Base-by-base conservation (phyloP, 768 basidiomycete genomes). In the Neoboletus brunneissimus region DNA sequence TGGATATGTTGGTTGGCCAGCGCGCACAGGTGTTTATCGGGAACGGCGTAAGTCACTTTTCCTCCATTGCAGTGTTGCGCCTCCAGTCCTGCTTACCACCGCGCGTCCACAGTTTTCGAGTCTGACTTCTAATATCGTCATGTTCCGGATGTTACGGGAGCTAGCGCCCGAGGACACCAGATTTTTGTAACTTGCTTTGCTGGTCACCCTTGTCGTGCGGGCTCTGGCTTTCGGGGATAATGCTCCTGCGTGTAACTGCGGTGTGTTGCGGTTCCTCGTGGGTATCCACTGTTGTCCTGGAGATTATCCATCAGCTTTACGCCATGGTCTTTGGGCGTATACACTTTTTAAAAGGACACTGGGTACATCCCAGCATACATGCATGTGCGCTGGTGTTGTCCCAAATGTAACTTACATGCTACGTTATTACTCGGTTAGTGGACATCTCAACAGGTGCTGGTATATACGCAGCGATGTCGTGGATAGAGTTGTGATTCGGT, bases 1-100 rank as follows among this genome's bases (percentile, higher is more conserved):
- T 85, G 63, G 88, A 89, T 68, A 88, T 88, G 86, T 74, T 84
- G 59, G 79, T 88, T 41, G 87, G 78, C 13, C 75, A 83, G 64
- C 71, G 83, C 50, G 86, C 86, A 1, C 80, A 86, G 61, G 76
- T 83, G 54, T 82, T 89, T 57, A 72, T 89, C 42, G 88, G 88
- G 9, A 89, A 89, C 64, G 88, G 87, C 55, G 86, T 86, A 64
- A 60, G 85, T 80, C 37, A 16, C 15, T 15, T 8, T 51, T 34
- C 34, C 23, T 31, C 13, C 43, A 2, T 47, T 13, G 18, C 20
- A 25, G 12, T 27, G 41, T 22, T 2, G 20, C 6, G 29, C 6
- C 22, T 50, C 6, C 29, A 25, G 29, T 13, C 32, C 20, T 29
- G 44, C 48, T 64, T 34, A 51, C 20, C 22, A 18, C 32, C 22